Base-by-base conservation (phyloP, 2,329 filamentous ascomycete genomes). In the Dryadomyces quercus-mongolicae region DNA sequence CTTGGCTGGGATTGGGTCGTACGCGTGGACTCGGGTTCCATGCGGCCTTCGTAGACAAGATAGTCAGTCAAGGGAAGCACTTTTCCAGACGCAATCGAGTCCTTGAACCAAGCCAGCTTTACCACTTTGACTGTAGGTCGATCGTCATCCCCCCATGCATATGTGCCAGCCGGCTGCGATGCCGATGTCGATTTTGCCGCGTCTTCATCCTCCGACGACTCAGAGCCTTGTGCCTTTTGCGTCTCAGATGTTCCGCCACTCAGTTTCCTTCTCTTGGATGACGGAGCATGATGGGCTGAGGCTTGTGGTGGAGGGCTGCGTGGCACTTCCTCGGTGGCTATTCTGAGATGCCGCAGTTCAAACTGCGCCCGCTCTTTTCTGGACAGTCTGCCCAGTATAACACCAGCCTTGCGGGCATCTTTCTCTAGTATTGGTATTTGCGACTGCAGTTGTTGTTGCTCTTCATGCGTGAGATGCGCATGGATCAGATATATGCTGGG, bases 401-500 rank as follows among this genome's bases (percentile, higher is more conserved):
- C 67, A 5, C 78, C 74, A 1, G 89, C 89, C 66, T 92, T 85
- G 15, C 74, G 72, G 52, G 85, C 72, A 65, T 92, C 80, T 56
- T 85, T 84, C 0, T 88, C 91, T 53, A 93, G 65, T 0, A 74
- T 76, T 4, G 76, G 72, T 10, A 94, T 77, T 21, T 75, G 75
- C 25, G 82, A 77, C 64, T 90, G 84, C 15, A 88, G 65, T 36
- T 75, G 67, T 51, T 83, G 78, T 10, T 87, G 71, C 58, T 85
- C 78, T 7, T 83, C 76, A 1, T 78, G 68, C 1, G 75, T 70
- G 31, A 95, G 73, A 63, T 89, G 86, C 4, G 84, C 81, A 1
- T 82, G 71, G 0, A 95, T 75, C 15, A 97, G 73, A 61, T 83
- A 93, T 22, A 93, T 83, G 4, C 79, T 73, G 12, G 88, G 87